Percentiles rank a stretch among this genome's conserved stretches.
Conservation (phyloP, 2,329 filamentous ascomycete species). For the Claviceps spartinae region DNA sequence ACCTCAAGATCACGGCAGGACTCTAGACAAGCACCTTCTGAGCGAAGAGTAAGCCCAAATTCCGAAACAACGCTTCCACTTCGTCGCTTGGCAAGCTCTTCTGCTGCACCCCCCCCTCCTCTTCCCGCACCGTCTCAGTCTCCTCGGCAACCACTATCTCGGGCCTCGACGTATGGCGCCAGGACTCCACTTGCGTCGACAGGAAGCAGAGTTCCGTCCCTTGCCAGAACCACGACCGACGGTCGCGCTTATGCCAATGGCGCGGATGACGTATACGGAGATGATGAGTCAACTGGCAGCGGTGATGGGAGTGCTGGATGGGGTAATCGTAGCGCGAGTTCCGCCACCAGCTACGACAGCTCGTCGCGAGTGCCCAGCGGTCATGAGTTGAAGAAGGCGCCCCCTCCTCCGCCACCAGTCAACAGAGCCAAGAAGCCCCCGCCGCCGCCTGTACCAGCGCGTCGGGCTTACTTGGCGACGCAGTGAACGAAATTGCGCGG, state of each 20-base stretch:
- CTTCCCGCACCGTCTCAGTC: conserved; percentile 20
- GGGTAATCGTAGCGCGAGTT: conserved; percentile 38
- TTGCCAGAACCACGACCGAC: conserved; percentile 30
- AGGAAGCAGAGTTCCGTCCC: conserved; percentile 22
- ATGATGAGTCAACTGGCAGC: conserved; percentile 36
- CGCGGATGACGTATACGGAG: conserved; percentile 32
- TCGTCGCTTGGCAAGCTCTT: conserved; percentile 23
- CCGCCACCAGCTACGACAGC: conserved; percentile 43
- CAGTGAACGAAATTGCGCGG: conserved; percentile 3
- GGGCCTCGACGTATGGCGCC: conserved; percentile 2
- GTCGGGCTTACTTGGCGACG: conserved; percentile 14
- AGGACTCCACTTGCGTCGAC: conserved; percentile 7
- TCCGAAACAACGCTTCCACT: conserved; percentile 32
- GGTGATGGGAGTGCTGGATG: conserved; percentile 39
- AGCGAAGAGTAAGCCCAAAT: conserved; percentile 2
- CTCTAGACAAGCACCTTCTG: conserved; percentile 1
- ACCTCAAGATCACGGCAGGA: conserved; percentile 32
- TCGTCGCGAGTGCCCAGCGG: conserved; percentile 13
- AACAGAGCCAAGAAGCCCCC: conserved; percentile 31
- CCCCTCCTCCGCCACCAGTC: conserved; percentile 37
- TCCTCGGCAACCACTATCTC: conserved; percentile 1
- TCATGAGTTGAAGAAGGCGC: conserved; percentile 36
- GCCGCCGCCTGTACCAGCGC: conserved; percentile 20
- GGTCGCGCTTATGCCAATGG: conserved; percentile 14
- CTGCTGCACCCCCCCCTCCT: conserved; percentile 18